phyloP scores from a whole-genome alignment of 345 rosid species.

The Eucalyptus cloeziana region DNA sequence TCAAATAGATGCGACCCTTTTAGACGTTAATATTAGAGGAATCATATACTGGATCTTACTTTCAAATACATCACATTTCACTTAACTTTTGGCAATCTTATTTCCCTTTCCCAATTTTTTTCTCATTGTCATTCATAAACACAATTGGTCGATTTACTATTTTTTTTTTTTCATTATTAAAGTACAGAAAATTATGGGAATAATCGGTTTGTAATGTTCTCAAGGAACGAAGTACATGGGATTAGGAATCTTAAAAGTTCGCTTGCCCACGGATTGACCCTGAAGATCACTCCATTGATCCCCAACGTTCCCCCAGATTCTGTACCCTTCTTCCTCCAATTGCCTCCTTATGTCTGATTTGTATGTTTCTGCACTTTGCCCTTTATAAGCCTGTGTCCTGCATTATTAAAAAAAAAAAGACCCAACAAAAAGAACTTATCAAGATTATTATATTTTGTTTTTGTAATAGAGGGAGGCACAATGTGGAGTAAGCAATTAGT shows the following conservation, averaged over 20 bases:
- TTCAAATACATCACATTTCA: too few relatives aligned
- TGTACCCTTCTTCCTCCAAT: slow-evolving; percentile 1
- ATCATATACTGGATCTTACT: too few relatives aligned
- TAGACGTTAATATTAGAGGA: too few relatives aligned
- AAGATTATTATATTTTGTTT: neutral
- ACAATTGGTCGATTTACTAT: neutral
- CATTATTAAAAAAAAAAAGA: too few relatives aligned
- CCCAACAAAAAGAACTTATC: neutral
- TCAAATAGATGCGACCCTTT: too few relatives aligned
- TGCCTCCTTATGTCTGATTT: slow-evolving; percentile 4
- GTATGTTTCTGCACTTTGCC: neutral
- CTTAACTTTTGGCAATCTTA: neutral
- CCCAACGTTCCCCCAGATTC: slow-evolving; percentile 8
- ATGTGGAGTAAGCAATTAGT: neutral
- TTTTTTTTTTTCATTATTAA: neutral
- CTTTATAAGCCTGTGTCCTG: neutral
- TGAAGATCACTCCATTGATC: slow-evolving; percentile 13
- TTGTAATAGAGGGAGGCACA: neutral
- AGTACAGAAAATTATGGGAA: neutral
- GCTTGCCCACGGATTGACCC: neutral
- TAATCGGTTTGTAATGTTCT: neutral
- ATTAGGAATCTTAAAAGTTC: slow-evolving; percentile 9
- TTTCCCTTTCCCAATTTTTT: neutral
- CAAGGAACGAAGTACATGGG: slow-evolving; percentile 10
- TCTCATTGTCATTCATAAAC: neutral